Evolutionary conservation across 768 basidiomycete genomes (phyloP), one percentile per base, ranked within the genome.

Genomic region (Lactarius indigo): DNA sequence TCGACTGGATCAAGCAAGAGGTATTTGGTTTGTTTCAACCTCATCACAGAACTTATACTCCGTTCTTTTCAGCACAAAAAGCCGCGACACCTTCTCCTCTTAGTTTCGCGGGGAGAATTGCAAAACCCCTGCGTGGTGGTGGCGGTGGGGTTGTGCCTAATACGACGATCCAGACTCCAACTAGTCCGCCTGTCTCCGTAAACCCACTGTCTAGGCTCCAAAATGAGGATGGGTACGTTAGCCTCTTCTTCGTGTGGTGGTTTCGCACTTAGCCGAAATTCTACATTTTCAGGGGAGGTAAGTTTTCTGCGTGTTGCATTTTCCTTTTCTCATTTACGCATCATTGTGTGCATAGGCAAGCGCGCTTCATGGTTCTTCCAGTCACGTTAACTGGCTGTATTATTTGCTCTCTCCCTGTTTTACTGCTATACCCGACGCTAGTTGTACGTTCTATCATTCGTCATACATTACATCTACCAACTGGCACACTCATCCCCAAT

Each of bases 291-390:
- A 66, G 70, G 44, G 64, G 50, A 59, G 70, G 70, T 70, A 64
- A 65, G 66, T 67, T 67, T 58, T 64, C 39, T 41, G 31, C 44
- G 59, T 64, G 31, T 39, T 59, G 37, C 37, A 59, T 68, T 42
- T 61, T 65, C 59, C 57, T 69, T 47, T 18, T 28, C 35, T 20
- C 9, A 56, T 69, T 64, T 62, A 50, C 66, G 68, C 59, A 28
- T 66, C 59, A 28, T 66, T 55, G 58, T 56, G 56, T 59, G 33
- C 30, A 58, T 58, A 65, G 66, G 52, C 70, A 94, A 94, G 80
- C 91, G 92, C 68, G 91, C 92, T 61, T 94, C 92, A 65, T 94
- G 92, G 92, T 94, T 94, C 79, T 94, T 94, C 83, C 90, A 89
- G 76, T 87, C 90, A 71, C 87, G 90, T 76, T 89, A 79, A 84